phyloP scores from a whole-genome alignment of 169 alveolate species.

The Blepharisma undulans region DNA sequence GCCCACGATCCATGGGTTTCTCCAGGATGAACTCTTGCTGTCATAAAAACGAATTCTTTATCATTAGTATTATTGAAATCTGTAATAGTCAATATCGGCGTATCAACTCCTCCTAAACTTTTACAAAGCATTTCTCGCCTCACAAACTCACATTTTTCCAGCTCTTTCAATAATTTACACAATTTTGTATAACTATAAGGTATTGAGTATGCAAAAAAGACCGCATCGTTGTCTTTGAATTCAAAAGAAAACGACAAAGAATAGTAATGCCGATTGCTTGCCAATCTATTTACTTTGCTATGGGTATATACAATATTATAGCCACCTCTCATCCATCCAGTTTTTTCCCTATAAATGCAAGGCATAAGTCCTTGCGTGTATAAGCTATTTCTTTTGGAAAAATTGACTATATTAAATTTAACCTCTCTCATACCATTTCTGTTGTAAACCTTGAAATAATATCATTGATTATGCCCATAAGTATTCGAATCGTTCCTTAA shows the following conservation, averaged over 20 bases:
- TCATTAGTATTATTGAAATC: conserved; percentile 18
- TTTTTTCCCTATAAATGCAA: neutral
- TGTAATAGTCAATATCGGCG: conserved; percentile 1
- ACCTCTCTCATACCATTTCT: neutral
- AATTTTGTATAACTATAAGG: conserved; percentile 30
- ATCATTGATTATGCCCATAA: conserved; percentile 90
- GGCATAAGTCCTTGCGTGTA: conserved; percentile 25
- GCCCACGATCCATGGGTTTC: conserved; percentile 85
- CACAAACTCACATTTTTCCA: neutral
- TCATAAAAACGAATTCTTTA: conserved; percentile 54
- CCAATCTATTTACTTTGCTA: neutral
- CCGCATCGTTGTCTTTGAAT: neutral
- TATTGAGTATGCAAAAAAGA: neutral
- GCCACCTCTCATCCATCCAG: conserved; percentile 37
- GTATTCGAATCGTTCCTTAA: conserved; percentile 90
- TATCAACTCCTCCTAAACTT: conserved; percentile 18
- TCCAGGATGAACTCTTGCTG: conserved; percentile 90
- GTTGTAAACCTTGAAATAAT: conserved; percentile 78
- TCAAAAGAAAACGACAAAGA: neutral
- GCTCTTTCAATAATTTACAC: neutral
- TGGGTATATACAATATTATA: conserved; percentile 11
- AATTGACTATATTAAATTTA: conserved; percentile 23
- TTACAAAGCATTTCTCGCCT: conserved; percentile 26
- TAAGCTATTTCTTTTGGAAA: neutral
- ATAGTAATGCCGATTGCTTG: neutral